Evolutionary conservation across 78 protist genomes (phyloP), one percentile per base, ranked within the genome.

Genomic region (Guillardia theta): DNA sequence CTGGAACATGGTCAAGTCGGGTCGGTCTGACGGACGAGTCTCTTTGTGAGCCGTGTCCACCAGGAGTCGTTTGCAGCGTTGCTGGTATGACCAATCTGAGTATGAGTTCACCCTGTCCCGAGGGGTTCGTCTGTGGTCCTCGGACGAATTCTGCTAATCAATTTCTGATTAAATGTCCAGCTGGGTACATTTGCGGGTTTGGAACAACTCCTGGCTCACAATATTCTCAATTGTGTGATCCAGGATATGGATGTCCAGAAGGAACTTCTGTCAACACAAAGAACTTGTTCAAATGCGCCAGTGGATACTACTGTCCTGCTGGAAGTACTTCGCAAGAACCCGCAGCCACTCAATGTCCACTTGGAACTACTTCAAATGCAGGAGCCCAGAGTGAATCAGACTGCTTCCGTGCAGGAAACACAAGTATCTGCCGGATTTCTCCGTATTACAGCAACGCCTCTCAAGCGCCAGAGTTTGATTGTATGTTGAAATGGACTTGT

Each of bases 31-130:
- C 30, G 15, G 83, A 64, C 50, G 15, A 6, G 47, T 22, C 83
- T 30, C 0, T 76, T 36, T 92, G 94, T 45, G 83, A 76, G 44
- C 94, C 94, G 3, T 92, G 94, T 41, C 94, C 94, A 18, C 48
- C 83, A 0, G 94, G 94, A 30, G 39, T 24, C 44, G 83, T 76
- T 4, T 92, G 90, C 94, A 53, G 43, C 44, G 94, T 76, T 15
- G 48, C 64, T 8, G 87, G 87, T 0, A 41, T 92, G 54, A 76
- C 19, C 46, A 45, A 24, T 15, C 53, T 92, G 39, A 46, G 24
- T 77, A 24, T 46, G 77, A 46, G 80, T 77, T 22, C 94, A 9
- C 45, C 48, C 4, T 92, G 94, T 46, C 94, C 94, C 27, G 87
- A 92, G 27, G 94, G 94, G 30, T 92, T 22, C 37, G 92, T 87